Base-by-base conservation (phyloP, 1,139 yeast genomes). In the Tardiomyces blankii region DNA sequence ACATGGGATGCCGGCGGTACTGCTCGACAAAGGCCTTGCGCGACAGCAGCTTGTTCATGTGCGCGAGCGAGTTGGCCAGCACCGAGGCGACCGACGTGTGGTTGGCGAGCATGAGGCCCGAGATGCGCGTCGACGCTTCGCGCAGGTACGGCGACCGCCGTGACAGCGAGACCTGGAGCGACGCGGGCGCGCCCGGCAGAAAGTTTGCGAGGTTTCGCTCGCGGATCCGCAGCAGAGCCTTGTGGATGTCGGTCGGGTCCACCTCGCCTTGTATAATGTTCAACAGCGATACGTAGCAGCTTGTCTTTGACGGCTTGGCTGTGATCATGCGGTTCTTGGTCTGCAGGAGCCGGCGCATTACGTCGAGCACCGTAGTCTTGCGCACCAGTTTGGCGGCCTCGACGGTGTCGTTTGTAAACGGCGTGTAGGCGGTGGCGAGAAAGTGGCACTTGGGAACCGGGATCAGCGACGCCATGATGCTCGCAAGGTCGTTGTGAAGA, bases 391-490 rank as follows among this genome's bases (percentile, higher is more conserved):
- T 75, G 9, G 80, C 77, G 39, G 73, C 72, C 18, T 73, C 71
- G n/a, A 77, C 76, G 46, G 73, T 74, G 52, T 78, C 84, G 14
- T 75, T 64, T 0, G 87, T 78, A 62, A 83, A 87, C 1, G 98
- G 97, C 0, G 96, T 87, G 56, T 85, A 84, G 46, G 95, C 78
- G 3, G 96, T 83, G 39, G 83, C 77, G 25, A 91, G 67, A 59
- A 91, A 93, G 63, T 91, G 96, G 54, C 89, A 71, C 45, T 86
- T 87, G 1, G 97, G 95, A 0, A 89, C 81, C 1, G 97, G 96
- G 2, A 91, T 77, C 51, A 93, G 66, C 0, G 93, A 78, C 1
- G 96, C 82, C 48, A 88, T 66, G 16, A 91, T 80, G 44, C 95
- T 82, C 42, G 89, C 87, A 54, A 84, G 68, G 16, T 95, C 88